Base-by-base conservation (phyloP, 2,329 filamentous ascomycete genomes). In the Aspergillus persii region DNA sequence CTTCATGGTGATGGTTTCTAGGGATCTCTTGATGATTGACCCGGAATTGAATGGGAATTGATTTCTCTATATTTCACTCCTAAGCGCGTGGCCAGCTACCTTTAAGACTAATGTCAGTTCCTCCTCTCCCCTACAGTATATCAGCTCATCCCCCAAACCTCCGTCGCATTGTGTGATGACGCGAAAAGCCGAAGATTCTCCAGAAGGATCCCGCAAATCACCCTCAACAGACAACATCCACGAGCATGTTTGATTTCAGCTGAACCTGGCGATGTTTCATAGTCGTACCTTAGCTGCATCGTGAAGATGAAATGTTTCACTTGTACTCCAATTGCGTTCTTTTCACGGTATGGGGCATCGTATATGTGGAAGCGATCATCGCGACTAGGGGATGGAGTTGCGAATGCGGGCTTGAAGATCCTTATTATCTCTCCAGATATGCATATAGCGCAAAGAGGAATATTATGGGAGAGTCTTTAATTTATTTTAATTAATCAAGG, bases 1-100 rank as follows among this genome's bases (percentile, higher is more conserved):
- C 53, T 56, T 59, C 53, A 56, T 56, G 31, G 36, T 23, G 49
- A 51, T 39, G 15, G 12, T 41, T 6, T 50, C 9, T 5, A 33
- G 8, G 11, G 27, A 31, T 41, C 12, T 7, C 12, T n/a, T 15
- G 36, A 6, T 41, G 36, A 6, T 15, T 41, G 5, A n/a, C 7
- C n/a, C 36, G 15, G 36, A 41, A 7, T 12, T 36, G 9, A 15
- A 7, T 15, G 36, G 36, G 36, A 41, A n/a, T n/a, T 41, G 12
- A 15, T 15, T 2, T 12, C 3, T 41, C 36, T 41, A 41, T 41
- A 41, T 41, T n/a, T 15, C 7, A 41, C 15, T 41, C 12, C 5
- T 15, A 12, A n/a, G 12, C 12, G 12, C 6, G 12, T n/a, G 12
- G 33, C 4, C 7, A n/a, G 36, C 15, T n/a, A 41, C 36, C 4